A percentile compares a stretch with the other conserved stretches of the same genome.
These are phyloP conservation scores for Cutaneotrichosporon dermatis DNA, from an alignment of 1,284 basidiomycete species.

Conservation along the genomic window DNA sequence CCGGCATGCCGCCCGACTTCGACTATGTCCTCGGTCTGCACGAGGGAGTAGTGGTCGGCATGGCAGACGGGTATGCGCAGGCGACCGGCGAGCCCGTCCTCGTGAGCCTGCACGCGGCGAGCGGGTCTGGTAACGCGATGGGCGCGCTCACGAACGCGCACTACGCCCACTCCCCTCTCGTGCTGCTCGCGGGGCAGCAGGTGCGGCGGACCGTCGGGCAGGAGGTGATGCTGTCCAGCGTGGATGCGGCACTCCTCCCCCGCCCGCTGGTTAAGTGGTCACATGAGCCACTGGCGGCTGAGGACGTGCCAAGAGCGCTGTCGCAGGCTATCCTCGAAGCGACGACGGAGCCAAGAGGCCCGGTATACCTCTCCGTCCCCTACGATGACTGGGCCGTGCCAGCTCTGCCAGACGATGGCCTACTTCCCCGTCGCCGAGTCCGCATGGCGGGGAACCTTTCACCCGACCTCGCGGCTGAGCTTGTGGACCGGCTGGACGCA, in stretches of 20 bases:
- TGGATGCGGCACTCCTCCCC: conserved; percentile 8
- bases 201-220: conserved; percentile 13
- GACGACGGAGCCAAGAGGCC: conserved; percentile 3
- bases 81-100: conserved; percentile 6
- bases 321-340: conserved; percentile 12
- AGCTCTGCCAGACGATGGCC: conserved; percentile 3
- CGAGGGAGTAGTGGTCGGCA: conserved; percentile 10
- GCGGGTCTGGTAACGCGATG: conserved; percentile 15
- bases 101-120: conserved; percentile 12
- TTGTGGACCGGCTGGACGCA: neutral
- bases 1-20: conserved; percentile 11
- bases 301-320: conserved; percentile 12
- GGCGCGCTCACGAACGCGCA: conserved; percentile 15
- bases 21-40: conserved; percentile 17
- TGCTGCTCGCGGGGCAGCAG: conserved; percentile 17
- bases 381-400: conserved; percentile 12
- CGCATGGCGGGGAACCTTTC: neutral
- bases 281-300: conserved; percentile 9
- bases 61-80: conserved; percentile 16
- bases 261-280: conserved; percentile 10
- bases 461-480: neutral
- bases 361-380: conserved; percentile 12
- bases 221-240: conserved; percentile 17
- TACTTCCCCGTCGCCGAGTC: neutral
- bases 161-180: conserved; percentile 13